These are phyloP conservation scores for Macrocybe gigantea DNA, from an alignment of 768 basidiomycete species.

Conservation along the genomic window DNA sequence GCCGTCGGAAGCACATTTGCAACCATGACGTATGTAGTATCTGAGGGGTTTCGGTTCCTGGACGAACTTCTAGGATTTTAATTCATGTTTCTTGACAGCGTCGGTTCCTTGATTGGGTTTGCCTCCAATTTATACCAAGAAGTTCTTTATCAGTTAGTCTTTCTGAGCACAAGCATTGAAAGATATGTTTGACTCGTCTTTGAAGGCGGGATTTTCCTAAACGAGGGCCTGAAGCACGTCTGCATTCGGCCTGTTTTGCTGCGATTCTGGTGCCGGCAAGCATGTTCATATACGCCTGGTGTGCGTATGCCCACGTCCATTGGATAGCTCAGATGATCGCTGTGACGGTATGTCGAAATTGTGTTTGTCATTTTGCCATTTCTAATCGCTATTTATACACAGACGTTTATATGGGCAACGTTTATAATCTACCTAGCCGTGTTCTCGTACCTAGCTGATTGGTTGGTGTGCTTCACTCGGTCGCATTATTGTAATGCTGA, in stretches of 20 bases:
- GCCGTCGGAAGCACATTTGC: constrained; percentile 56
- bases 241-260: constrained; percentile 52
- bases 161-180: no score
- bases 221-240: constrained; percentile 51
- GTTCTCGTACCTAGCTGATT: constrained; percentile 61
- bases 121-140: constrained; percentile 42
- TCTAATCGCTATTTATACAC: constrained; percentile 2
- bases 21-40: constrained; percentile 41
- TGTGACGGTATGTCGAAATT: constrained; percentile 26
- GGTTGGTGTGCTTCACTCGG: constrained; percentile 27
- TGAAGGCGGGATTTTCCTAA: constrained; percentile 26
- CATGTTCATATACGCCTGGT: constrained; percentile 76
- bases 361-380: background rate
- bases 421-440: constrained; percentile 55
- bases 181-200: background rate
- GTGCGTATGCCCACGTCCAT: constrained; percentile 43
- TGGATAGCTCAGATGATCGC: constrained; percentile 62
- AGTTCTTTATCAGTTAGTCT: constrained; percentile 38
- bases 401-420: constrained; percentile 45
- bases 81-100: constrained; percentile 25
- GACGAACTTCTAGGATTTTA: background rate
- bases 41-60: background rate
- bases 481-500: background rate
- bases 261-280: constrained; percentile 47
- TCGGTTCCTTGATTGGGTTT: constrained; percentile 50